Percentiles rank a stretch among this genome's conserved stretches.
Evolutionary conservation across 106 monocot species (phyloP).

Genomic region (Allium sativum): DNA sequence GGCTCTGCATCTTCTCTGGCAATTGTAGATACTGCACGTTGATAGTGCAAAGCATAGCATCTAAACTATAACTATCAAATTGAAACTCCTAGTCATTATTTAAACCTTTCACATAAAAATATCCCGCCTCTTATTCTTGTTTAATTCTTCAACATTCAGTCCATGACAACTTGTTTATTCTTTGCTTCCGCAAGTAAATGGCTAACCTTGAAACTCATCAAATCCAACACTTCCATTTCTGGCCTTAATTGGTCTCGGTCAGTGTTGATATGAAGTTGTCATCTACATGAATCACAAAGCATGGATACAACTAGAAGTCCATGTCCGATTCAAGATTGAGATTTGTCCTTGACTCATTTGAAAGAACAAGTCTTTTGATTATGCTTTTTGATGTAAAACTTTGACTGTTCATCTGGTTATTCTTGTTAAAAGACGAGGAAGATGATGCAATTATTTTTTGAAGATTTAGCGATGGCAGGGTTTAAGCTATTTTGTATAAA

Average conservation of each 20-base stretch:
- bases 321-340: slow-evolving; percentile 45
- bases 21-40: slow-evolving; percentile 74
- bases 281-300: slow-evolving; percentile 73
- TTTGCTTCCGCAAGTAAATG: slow-evolving; percentile 48
- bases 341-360: slow-evolving; percentile 51
- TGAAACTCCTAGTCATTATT: slow-evolving; percentile 47
- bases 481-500: neutral
- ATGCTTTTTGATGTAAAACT: neutral
- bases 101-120: slow-evolving; percentile 69
- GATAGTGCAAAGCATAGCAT: slow-evolving; percentile 66
- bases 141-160: slow-evolving; percentile 65
- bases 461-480: neutral
- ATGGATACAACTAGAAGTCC: slow-evolving; percentile 71
- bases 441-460: slow-evolving; percentile 11
- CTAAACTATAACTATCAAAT: slow-evolving; percentile 39
- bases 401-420: slow-evolving; percentile 3
- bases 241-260: slow-evolving; percentile 32
- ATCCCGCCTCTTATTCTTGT: slow-evolving; percentile 43
- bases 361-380: slow-evolving; percentile 51
- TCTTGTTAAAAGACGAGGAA: slow-evolving; percentile 13
- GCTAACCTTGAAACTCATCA: slow-evolving; percentile 96
- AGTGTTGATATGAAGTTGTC: slow-evolving; percentile 48
- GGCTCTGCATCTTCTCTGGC: slow-evolving; percentile 84
- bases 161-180: slow-evolving; percentile 60
- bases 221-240: slow-evolving; percentile 42